phyloP scores from a whole-genome alignment of 495 filamentous ascomycete species.

The Neurospora africana region DNA sequence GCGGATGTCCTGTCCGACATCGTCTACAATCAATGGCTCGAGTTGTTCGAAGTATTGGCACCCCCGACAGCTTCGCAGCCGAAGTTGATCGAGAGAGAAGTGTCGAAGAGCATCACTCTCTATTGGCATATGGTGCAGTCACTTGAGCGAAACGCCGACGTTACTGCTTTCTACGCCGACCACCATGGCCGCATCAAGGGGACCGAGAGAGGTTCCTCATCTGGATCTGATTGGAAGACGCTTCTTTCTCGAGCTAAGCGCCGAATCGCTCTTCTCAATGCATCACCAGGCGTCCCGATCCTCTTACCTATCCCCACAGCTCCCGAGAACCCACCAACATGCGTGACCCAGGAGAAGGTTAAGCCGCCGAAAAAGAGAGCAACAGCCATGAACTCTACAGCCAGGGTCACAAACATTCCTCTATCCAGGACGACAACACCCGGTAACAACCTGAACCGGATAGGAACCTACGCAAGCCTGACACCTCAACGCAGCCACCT shows the following conservation, averaged over 20 bases:
- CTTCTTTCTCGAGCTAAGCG: constrained; percentile 20
- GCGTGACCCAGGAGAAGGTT: not conserved
- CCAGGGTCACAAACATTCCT: not conserved
- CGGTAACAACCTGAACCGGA: not conserved
- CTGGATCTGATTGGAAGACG: constrained; percentile 13
- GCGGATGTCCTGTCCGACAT: constrained; percentile 15
- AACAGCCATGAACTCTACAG: not conserved
- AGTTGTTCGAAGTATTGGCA: constrained; percentile 24
- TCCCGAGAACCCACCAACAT: not conserved
- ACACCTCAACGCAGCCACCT: not conserved
- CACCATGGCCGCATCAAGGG: not conserved
- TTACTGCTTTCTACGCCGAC: not conserved
- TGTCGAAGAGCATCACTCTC: constrained; percentile 3
- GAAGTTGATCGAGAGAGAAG: not conserved
- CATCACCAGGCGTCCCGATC: not conserved
- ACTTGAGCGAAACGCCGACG: constrained; percentile 24
- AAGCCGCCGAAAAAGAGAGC: not conserved
- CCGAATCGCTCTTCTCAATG: constrained; percentile 12
- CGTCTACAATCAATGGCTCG: constrained; percentile 22
- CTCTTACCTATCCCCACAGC: not conserved
- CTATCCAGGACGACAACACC: not conserved
- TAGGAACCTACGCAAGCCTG: not conserved
- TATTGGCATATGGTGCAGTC: constrained; percentile 20
- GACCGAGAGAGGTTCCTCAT: not conserved
- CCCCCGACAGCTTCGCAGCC: not conserved